Evolutionary conservation across 164 flowering plant genomes (phyloP), one percentile per base, ranked within the genome.

Genomic region (Santalum album): DNA sequence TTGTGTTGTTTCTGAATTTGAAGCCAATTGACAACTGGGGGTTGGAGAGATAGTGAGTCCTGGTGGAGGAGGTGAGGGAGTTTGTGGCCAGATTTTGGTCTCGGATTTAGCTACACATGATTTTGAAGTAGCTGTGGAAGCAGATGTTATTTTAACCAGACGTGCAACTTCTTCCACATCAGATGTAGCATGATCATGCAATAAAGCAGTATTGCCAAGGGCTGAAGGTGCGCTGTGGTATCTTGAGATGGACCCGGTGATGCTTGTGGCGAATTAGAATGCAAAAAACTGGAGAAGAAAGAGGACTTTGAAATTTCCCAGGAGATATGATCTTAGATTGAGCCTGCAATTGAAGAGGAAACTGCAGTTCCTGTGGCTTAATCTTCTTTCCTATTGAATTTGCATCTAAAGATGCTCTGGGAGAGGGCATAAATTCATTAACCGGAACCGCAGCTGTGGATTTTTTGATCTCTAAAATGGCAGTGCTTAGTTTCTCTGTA

Each of bases 171-270:
- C 66, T 47, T 62, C 65, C 42, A 47, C 56, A n/a, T 50, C 51
- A 29, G 61, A 59, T 25, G 66, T 36, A 23, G 54, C 64, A 65
- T 72, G 77, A 66, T 78, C 88, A 48, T 84, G 86, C 68, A 88
- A 69, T 24, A 84, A 67, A 66, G 86, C 82, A 20, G 90, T 79
- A 50, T 85, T 87, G 21, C 95, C 92, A 58, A 88, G 77, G 56
- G 69, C 65, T 2, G 92, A 82, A 25, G 84, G 83, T 66, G 86
- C 79, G 73, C 83, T 77, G 32, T 78, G 80, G 58, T 77, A 84
- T 70, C 86, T 76, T 56, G 86, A 72, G 36, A 71, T 48, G 19
- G 88, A 54, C 58, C 39, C 40, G 88, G 78, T 59, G 95, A 84
- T 7, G 70, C 80, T 71, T 77, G 87, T 59, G 71, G 55, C 59